phyloP scores from a whole-genome alignment of 2,329 filamentous ascomycete genomes.

The Huntiella decipiens region DNA sequence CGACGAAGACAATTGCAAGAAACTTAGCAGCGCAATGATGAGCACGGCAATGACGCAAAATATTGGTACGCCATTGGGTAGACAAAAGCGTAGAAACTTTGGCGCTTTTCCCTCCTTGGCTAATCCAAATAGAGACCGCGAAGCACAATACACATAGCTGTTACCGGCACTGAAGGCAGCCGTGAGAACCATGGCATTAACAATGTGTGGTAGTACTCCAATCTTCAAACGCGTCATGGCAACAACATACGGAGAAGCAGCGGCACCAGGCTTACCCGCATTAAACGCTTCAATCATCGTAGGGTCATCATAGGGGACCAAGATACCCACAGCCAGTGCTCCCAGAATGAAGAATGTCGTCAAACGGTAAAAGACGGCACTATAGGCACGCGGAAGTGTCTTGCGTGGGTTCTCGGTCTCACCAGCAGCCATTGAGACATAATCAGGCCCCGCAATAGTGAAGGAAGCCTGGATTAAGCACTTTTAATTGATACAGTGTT shows the following conservation, averaged over 20 bases:
- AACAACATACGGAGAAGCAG: conserved; percentile 44
- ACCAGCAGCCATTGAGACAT: conserved; percentile 48
- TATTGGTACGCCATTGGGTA: conserved; percentile 47
- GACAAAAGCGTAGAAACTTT: conserved; percentile 39
- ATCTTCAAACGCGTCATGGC: conserved; percentile 51
- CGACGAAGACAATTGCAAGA: conserved; percentile 49
- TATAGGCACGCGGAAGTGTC: conserved; percentile 55
- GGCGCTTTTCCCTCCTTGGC: conserved; percentile 51
- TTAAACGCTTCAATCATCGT: conserved; percentile 42
- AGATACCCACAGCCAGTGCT: conserved; percentile 50
- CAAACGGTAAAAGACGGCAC: conserved; percentile 61
- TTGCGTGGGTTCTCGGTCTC: conserved; percentile 52
- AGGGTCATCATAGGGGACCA: conserved; percentile 49
- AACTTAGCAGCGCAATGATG: conserved; percentile 49
- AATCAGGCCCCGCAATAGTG: conserved; percentile 48
- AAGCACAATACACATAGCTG: conserved; percentile 44
- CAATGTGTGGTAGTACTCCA: conserved; percentile 44
- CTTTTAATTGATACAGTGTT: conserved; percentile 25
- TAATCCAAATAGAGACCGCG: conserved; percentile 47
- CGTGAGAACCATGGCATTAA: conserved; percentile 54
- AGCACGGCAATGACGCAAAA: conserved; percentile 52
- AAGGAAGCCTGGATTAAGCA: conserved; percentile 55
- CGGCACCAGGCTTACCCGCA: conserved; percentile 42
- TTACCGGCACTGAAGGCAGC: conserved; percentile 38
- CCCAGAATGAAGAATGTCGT: conserved; percentile 60